Conservation (phyloP, 768 basidiomycete species). For the Boletales sp. region DNA sequence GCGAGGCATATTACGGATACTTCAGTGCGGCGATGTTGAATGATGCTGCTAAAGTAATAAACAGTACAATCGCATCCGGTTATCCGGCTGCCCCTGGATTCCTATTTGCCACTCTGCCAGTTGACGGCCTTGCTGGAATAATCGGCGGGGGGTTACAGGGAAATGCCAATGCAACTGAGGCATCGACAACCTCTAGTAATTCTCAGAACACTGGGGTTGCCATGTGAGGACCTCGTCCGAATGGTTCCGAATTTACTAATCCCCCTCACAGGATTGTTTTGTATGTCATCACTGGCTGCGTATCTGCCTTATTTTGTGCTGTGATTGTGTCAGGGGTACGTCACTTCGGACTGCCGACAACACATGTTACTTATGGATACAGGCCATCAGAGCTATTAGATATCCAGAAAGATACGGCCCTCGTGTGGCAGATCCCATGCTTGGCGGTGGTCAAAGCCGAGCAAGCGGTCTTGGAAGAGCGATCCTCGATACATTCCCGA, state of each 20-base stretch:
- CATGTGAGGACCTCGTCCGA: slow-evolving; percentile 50
- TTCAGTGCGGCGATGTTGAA: slow-evolving; percentile 68
- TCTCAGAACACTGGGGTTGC: slow-evolving; percentile 59
- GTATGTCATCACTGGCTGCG: slow-evolving; percentile 86
- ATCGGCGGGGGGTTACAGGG: slow-evolving; percentile 7
- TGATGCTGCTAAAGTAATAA: slow-evolving; percentile 40
- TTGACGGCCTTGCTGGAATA: slow-evolving; percentile 48
- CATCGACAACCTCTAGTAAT: slow-evolving; percentile 8
- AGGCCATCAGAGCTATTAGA: slow-evolving; percentile 82
- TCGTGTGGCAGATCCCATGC: slow-evolving; percentile 37
- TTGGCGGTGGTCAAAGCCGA: slow-evolving; percentile 52
- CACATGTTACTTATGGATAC: slow-evolving; percentile 2
- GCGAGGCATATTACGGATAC: slow-evolving; percentile 46
- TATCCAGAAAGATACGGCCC: slow-evolving; percentile 93
- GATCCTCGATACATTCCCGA: slow-evolving; percentile 92
- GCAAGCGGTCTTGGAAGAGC: slow-evolving; percentile 87
- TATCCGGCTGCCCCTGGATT: slow-evolving; percentile 52
- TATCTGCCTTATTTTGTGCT: slow-evolving; percentile 78
- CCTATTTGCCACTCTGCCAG: slow-evolving; percentile 66
- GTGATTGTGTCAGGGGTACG: slow-evolving; percentile 84
- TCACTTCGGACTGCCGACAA: slow-evolving; percentile 5
- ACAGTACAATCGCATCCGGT: slow-evolving; percentile 39
- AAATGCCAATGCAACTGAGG: slow-evolving; percentile 16
- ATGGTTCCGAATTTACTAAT: slow-evolving; percentile 9
- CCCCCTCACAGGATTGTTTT: slow-evolving; percentile 61